Conservation (phyloP, 2,329 filamentous ascomycete species). For the Zasmidium angulare region DNA sequence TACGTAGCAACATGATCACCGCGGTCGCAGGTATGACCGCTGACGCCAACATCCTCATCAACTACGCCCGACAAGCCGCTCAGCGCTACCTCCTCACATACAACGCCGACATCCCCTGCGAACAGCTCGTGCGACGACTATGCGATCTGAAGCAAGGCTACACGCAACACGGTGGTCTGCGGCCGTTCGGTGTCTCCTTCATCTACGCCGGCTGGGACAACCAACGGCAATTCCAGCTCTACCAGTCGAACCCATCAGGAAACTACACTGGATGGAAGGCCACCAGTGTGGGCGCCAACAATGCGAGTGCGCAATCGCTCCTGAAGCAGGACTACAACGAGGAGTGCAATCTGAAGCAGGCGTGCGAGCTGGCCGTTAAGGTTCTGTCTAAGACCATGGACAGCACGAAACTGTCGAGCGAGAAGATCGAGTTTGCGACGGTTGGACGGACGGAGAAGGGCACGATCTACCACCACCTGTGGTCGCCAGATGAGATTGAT, state of each 20-base stretch:
- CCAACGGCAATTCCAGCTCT: slow-evolving; percentile 94
- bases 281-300: slow-evolving; percentile 96
- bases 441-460: slow-evolving; percentile 93
- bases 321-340: slow-evolving; percentile 99
- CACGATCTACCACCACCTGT: slow-evolving; percentile 97
- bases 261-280: slow-evolving; percentile 99
- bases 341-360: slow-evolving; percentile 92
- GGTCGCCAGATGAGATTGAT: slow-evolving; percentile 95
- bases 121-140: slow-evolving; percentile 92
- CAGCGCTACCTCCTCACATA: slow-evolving; percentile 98
- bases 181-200: slow-evolving; percentile 97
- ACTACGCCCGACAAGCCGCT: slow-evolving; percentile 95
- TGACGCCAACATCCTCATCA: slow-evolving; percentile 99
- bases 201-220: slow-evolving; percentile 99
- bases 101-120: slow-evolving; percentile 99
- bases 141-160: slow-evolving; percentile 99
- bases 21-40: slow-evolving; percentile 98
- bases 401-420: slow-evolving; percentile 95
- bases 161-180: slow-evolving; percentile 96
- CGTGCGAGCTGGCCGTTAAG: slow-evolving; percentile 96
- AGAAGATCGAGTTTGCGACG: slow-evolving; percentile 99
- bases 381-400: slow-evolving; percentile 99
- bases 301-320: slow-evolving; percentile 93
- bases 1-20: slow-evolving; percentile 94
- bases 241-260: slow-evolving; percentile 97